Conservation (phyloP, 371 early-diverging fungal genomes). For the Mortierella sp. region DNA sequence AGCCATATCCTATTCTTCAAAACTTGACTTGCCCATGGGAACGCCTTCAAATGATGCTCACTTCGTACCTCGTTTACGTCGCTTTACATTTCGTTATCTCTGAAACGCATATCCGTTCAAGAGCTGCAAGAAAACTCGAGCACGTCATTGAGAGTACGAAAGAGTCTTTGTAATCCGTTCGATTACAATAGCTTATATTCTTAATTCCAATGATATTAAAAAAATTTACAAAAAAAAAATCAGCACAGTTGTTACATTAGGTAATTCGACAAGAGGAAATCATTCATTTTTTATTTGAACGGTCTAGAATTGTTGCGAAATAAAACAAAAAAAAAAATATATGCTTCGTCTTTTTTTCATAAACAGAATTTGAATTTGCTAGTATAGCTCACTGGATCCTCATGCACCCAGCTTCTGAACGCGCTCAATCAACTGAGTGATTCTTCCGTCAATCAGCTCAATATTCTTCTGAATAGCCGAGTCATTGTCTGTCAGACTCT, state of each 20-base stretch:
- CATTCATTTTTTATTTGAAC: too few relatives aligned
- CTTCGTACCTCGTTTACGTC: neutral
- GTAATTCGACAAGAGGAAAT: too few relatives aligned
- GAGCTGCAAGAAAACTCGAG: neutral
- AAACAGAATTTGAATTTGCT: neutral
- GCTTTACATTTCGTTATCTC: slow-evolving; percentile 18
- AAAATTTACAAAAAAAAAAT: too few relatives aligned
- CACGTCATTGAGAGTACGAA: neutral
- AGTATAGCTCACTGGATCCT: too few relatives aligned
- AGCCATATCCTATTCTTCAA: slow-evolving; percentile 49
- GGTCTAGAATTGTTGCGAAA: too few relatives aligned
- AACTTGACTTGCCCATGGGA: slow-evolving; percentile 25
- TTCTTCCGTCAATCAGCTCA: slow-evolving; percentile 74
- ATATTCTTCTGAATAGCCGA: slow-evolving; percentile 74
- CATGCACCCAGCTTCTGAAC: slow-evolving; percentile 61
- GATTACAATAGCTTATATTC: too few relatives aligned
- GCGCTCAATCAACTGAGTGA: slow-evolving; percentile 74
- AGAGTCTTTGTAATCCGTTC: neutral
- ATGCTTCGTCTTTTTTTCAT: slow-evolving; percentile 1
- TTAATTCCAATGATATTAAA: too few relatives aligned
- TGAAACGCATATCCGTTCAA: slow-evolving; percentile 25
- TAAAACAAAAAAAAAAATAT: neutral
- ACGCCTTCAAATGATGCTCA: slow-evolving; percentile 17
- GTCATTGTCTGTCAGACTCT: slow-evolving; percentile 76
- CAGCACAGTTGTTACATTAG: too few relatives aligned